A percentile compares a stretch with the other conserved stretches of the same genome.
phyloP scores from a whole-genome alignment of 2,329 filamentous ascomycete species.

The Cercospora sp. region DNA sequence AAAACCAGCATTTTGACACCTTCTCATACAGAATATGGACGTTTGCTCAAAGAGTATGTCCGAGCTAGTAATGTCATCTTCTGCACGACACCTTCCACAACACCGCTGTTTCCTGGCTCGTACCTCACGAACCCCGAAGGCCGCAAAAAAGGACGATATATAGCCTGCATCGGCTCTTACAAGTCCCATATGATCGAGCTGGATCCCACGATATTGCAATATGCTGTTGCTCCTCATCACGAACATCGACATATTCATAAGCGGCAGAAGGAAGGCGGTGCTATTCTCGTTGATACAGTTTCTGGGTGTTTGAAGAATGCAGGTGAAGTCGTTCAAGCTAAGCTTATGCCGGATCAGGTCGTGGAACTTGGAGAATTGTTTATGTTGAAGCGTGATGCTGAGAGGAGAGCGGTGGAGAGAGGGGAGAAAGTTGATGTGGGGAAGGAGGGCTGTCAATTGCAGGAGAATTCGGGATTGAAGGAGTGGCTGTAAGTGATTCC shows the following conservation, averaged over 20 bases:
- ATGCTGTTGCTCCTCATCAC: slow-evolving; percentile 58
- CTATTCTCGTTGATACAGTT: slow-evolving; percentile 66
- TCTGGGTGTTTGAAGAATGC: slow-evolving; percentile 79
- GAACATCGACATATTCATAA: slow-evolving; percentile 63
- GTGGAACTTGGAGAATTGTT: slow-evolving; percentile 84
- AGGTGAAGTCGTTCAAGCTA: slow-evolving; percentile 80
- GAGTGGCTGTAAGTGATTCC: slow-evolving; percentile 48
- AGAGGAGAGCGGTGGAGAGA: slow-evolving; percentile 37
- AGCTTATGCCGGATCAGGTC: slow-evolving; percentile 69
- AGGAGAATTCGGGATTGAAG: slow-evolving; percentile 46
- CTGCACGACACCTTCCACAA: slow-evolving; percentile 76
- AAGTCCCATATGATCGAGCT: slow-evolving; percentile 78
- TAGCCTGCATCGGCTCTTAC: slow-evolving; percentile 71
- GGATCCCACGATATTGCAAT: slow-evolving; percentile 70
- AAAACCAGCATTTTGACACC: slow-evolving; percentile 72
- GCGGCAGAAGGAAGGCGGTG: slow-evolving; percentile 58
- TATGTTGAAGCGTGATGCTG: slow-evolving; percentile 60
- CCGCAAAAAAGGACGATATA: slow-evolving; percentile 67
- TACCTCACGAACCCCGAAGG: slow-evolving; percentile 73
- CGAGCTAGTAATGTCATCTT: slow-evolving; percentile 77
- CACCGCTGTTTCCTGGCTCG: slow-evolving; percentile 71
- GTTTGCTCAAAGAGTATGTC: slow-evolving; percentile 70
- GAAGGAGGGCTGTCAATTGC: slow-evolving; percentile 33
- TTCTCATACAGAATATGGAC: slow-evolving; percentile 66
- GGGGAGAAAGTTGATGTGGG: slow-evolving; percentile 24